phyloP scores from a whole-genome alignment of 805 yeast species.

The Candida dajiaensis region DNA sequence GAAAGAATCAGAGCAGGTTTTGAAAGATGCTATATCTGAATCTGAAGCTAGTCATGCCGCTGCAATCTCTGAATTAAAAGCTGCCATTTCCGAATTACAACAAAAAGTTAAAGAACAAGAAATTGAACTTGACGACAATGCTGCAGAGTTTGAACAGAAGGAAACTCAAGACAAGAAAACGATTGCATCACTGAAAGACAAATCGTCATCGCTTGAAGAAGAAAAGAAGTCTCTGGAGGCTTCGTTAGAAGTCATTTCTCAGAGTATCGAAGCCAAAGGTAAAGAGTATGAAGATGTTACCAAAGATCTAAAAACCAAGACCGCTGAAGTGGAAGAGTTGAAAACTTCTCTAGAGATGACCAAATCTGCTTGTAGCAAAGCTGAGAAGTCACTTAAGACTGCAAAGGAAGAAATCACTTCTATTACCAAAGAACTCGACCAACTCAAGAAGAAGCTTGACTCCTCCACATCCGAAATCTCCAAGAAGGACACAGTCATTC shows the following conservation, averaged over 20 bases:
- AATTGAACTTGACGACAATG: conserved; percentile 21
- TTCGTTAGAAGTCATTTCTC: conserved; percentile 28
- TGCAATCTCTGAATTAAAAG: conserved; percentile 1
- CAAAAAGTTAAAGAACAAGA: conserved; percentile 6
- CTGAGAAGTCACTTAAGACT: background rate
- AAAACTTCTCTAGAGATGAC: background rate
- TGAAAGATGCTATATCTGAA: conserved; percentile 1
- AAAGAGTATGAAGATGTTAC: conserved; percentile 17
- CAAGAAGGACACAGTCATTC: conserved; percentile 10
- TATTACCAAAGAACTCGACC: background rate
- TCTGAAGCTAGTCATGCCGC: background rate
- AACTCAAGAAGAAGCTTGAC: conserved; percentile 6
- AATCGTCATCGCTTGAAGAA: conserved; percentile 22
- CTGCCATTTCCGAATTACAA: conserved; percentile 1
- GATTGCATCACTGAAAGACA: conserved; percentile 21
- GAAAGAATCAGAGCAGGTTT: background rate
- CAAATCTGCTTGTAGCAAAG: background rate
- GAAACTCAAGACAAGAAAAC: conserved; percentile 24
- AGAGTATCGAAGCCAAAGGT: conserved; percentile 25
- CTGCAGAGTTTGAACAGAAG: conserved; percentile 24
- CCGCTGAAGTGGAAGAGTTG: conserved; percentile 7
- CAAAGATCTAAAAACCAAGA: conserved; percentile 10
- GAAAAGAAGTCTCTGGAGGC: conserved; percentile 29
- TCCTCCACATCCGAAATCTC: conserved; percentile 3
- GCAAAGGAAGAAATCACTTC: background rate